Percentiles rank a stretch among this genome's conserved stretches.
Conservation (phyloP, 1,139 yeast genomes). For the Suhomyces coccinellae region DNA sequence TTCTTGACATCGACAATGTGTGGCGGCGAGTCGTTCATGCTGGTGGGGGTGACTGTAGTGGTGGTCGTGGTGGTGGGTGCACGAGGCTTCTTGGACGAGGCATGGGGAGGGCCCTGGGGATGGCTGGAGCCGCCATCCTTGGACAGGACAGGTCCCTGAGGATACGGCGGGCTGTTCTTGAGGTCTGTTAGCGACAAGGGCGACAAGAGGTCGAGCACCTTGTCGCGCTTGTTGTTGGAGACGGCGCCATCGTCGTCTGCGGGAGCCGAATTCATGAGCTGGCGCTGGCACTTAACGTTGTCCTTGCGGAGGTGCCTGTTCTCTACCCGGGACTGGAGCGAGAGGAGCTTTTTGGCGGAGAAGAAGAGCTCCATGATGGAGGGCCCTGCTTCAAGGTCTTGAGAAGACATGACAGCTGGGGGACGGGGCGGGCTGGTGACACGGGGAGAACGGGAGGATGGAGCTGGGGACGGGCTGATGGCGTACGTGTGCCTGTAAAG, state of each 20-base stretch:
- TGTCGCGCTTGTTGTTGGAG: slow-evolving; percentile 12
- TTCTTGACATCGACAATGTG: slow-evolving; percentile 6
- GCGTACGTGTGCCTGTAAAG: neutral
- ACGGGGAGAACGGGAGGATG: neutral
- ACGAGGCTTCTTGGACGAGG: neutral
- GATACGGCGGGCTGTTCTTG: slow-evolving; percentile 22
- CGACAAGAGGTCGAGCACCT: slow-evolving; percentile 39
- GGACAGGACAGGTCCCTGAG: slow-evolving; percentile 8
- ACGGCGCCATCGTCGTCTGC: neutral
- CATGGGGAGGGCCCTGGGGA: neutral
- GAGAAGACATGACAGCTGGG: slow-evolving; percentile 11
- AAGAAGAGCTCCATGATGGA: slow-evolving; percentile 45
- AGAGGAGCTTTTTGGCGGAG: slow-evolving; percentile 44
- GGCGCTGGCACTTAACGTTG: slow-evolving; percentile 25
- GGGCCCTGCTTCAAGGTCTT: slow-evolving; percentile 30
- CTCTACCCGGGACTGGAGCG: slow-evolving; percentile 44
- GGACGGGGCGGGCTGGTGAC: neutral
- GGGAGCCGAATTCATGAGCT: slow-evolving; percentile 9
- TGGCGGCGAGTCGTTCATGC: slow-evolving; percentile 30
- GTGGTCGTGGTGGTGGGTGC: neutral
- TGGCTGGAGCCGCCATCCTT: neutral
- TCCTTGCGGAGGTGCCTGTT: slow-evolving; percentile 43
- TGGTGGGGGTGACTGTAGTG: slow-evolving; percentile 24
- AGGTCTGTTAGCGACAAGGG: slow-evolving; percentile 43
- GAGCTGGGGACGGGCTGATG: neutral